Evolutionary conservation across 75 land plant genomes (phyloP).

Genomic region (Cupressus sempervirens): DNA sequence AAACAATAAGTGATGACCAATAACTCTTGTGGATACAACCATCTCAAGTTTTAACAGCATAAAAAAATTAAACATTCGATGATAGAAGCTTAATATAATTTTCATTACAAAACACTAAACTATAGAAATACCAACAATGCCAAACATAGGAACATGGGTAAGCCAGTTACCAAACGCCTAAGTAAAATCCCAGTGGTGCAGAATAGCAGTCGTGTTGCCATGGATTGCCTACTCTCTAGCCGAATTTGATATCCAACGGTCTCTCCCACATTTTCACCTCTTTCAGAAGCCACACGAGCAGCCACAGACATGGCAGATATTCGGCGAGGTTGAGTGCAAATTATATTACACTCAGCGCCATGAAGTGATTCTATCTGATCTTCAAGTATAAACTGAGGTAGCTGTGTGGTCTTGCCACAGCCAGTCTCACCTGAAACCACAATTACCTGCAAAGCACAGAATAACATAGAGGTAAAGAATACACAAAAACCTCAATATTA

Average conservation of each 20-base stretch:
- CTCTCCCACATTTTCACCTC: constrained; percentile 89
- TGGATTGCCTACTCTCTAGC: constrained; percentile 70
- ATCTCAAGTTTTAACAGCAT: not conserved
- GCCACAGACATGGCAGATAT: constrained; percentile 97
- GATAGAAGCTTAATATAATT: not conserved
- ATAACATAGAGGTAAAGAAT: not conserved
- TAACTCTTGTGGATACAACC: not conserved
- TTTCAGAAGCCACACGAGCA: constrained; percentile 80
- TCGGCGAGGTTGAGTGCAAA: constrained; percentile 97
- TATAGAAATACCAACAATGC: not conserved
- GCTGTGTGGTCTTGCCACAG: constrained; percentile 97
- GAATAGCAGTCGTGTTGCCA: constrained; percentile 74
- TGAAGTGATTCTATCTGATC: constrained; percentile 70
- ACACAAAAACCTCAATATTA: not conserved
- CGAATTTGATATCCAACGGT: constrained; percentile 96
- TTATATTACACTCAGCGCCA: constrained; percentile 87
- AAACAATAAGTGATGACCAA: not conserved
- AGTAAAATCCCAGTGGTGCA: constrained; percentile 96
- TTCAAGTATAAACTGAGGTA: constrained; percentile 95
- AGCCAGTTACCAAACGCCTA: constrained; percentile 58
- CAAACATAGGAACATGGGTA: not conserved
- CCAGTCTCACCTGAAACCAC: constrained; percentile 99
- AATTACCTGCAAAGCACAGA: constrained; percentile 49
- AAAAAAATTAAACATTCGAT: not conserved
- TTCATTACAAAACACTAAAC: not conserved